Conservation (phyloP, 176 grass and related monocot genomes). For the Musa beccarii region DNA sequence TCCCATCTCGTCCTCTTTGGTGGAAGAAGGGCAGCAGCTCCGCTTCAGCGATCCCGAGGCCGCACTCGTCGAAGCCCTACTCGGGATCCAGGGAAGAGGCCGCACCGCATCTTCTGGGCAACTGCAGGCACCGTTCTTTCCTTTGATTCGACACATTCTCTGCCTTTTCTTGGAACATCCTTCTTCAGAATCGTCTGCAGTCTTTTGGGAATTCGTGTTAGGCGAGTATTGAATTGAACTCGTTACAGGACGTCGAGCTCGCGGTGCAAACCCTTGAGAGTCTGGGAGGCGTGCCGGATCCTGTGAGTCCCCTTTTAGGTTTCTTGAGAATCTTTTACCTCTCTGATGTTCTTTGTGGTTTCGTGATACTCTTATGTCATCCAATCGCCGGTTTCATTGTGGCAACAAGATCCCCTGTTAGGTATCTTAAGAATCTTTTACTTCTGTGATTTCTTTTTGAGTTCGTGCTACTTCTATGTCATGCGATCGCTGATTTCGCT, state of each 20-base stretch:
- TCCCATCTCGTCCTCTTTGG: conserved; percentile 12
- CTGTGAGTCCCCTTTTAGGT: conserved; percentile 27
- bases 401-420: too few species aligned
- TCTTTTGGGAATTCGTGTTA: neutral
- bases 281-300: conserved; percentile 56
- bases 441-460: neutral
- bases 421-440: neutral
- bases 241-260: conserved; percentile 52
- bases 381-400: too few species aligned
- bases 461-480: neutral
- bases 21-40: conserved; percentile 4
- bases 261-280: conserved; percentile 58
- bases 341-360: neutral
- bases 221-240: neutral
- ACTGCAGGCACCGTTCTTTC: conserved; percentile 40
- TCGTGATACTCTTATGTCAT: neutral
- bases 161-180: too few species aligned
- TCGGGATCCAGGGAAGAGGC: conserved; percentile 72
- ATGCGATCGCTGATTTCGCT: neutral
- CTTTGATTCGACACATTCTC: neutral
- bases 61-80: conserved; percentile 59
- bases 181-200: too few species aligned
- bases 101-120: conserved; percentile 52
- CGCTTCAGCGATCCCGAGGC: conserved; percentile 45
- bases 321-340: neutral